Percentiles rank a stretch among this genome's conserved stretches.
Evolutionary conservation across 2,329 filamentous ascomycete species (phyloP).

Genomic region (Cercospora zeina): DNA sequence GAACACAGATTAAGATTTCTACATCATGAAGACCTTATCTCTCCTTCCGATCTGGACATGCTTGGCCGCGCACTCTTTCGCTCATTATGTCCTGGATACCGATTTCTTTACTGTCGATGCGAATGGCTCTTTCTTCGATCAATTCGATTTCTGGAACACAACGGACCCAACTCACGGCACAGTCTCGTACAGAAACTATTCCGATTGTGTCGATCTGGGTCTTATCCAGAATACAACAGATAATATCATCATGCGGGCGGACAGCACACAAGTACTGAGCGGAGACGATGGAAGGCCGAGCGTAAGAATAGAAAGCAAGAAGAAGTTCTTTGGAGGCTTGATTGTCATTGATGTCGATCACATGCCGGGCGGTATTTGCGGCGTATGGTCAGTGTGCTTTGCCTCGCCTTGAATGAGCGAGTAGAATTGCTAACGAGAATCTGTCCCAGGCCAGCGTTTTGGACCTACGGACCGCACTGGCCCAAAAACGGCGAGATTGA

Average conservation of each 20-base stretch:
- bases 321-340: constrained; percentile 64
- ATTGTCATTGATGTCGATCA: constrained; percentile 72
- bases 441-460: constrained; percentile 58
- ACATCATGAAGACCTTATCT: constrained; percentile 19
- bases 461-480: constrained; percentile 61
- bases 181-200: constrained; percentile 65
- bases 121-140: constrained; percentile 50
- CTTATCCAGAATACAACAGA: constrained; percentile 32
- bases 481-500: constrained; percentile 44
- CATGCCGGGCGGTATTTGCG: constrained; percentile 71
- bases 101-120: constrained; percentile 45
- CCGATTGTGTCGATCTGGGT: constrained; percentile 49
- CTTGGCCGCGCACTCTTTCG: constrained; percentile 34
- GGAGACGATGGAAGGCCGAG: constrained; percentile 61
- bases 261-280: constrained; percentile 46
- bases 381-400: constrained; percentile 61
- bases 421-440: not conserved
- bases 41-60: constrained; percentile 24
- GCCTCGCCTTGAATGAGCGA: not conserved
- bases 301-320: constrained; percentile 68
- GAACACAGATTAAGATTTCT: not conserved
- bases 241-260: constrained; percentile 40
- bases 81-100: constrained; percentile 46
- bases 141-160: constrained; percentile 55
- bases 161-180: constrained; percentile 73